Base-by-base conservation (phyloP, 2,329 filamentous ascomycete species). In the Trichoderma pleuroti region DNA sequence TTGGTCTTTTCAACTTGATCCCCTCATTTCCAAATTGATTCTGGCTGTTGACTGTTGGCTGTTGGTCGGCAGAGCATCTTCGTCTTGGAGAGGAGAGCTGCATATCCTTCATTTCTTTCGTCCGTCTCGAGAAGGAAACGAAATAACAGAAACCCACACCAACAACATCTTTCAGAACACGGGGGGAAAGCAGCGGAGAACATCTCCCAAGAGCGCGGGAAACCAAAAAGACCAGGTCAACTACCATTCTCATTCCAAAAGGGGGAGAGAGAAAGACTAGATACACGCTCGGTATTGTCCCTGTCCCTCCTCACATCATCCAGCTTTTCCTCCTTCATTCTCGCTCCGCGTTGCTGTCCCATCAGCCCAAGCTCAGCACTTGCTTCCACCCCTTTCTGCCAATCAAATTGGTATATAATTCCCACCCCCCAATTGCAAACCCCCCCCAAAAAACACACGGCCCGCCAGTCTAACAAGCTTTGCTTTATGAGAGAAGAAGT, bases 391-490 rank as follows among this genome's bases (percentile, higher is more conserved):
- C 46, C 16, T 24, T 52, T 24, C 34, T 52, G 16, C 65, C 64
- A 59, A 68, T 61, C 28, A 36, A 36, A 61, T 68, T 8, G 65
- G 65, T 68, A 68, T 68, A 68, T 52, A 52, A 49, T 21, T 49
- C 49, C 56, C 24, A 12, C 28, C 10, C 62, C n/a, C 39, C 63
- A 65, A 5, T 49, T 3, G 56, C 52, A 54, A 26, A 10, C n/a
- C 63, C n/a, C n/a, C n/a, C n/a, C n/a, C n/a, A 21, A 49, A 28
- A 28, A 28, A 28, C 26, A 28, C n/a, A 21, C 42, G 1, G 21
- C 21, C 65, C 39, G 7, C 49, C 56, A 52, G n/a, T 60, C 39
- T 57, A 68, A n/a, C 56, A 28, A 42, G 39, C 39, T 42, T 42
- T 42, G 24, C 18, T 34, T 46, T 11, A 39, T 21, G n/a, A 26